Percentiles rank a stretch among this genome's conserved stretches.
These are phyloP conservation scores for Zizania latifolia DNA, from an alignment of 176 grass and related monocot genomes.

Conservation along the genomic window DNA sequence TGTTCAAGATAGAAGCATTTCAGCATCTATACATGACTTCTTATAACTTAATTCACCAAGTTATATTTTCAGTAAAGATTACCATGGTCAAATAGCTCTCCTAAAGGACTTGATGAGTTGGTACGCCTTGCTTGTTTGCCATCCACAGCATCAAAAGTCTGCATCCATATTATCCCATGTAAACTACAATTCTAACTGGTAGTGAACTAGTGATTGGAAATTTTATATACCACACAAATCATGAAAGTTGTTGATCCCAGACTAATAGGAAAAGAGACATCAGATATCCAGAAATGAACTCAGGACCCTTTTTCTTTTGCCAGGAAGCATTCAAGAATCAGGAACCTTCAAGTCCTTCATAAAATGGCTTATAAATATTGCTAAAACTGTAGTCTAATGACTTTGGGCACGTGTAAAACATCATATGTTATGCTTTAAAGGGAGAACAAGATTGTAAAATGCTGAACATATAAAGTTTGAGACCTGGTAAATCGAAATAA, in stretches of 20 bases:
- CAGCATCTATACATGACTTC: neutral
- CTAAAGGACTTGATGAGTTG: constrained; percentile 94
- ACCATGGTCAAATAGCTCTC: constrained; percentile 99
- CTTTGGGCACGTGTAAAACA: neutral
- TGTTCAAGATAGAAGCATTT: constrained; percentile 37
- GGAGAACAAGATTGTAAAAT: neutral
- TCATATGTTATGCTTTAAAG: neutral
- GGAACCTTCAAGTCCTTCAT: neutral
- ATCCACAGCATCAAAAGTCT: constrained; percentile 99
- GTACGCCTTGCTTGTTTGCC: constrained; percentile 96
- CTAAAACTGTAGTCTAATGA: neutral
- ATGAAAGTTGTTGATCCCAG: neutral
- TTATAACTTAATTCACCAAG: constrained; percentile 1
- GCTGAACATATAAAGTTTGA: constrained; percentile 4
- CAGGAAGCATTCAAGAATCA: too few relatives aligned
- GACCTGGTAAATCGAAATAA: too few relatives aligned
- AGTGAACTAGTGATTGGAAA: neutral
- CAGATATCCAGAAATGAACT: neutral
- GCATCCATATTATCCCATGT: constrained; percentile 1
- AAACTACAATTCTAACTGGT: neutral
- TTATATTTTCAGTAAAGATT: constrained; percentile 19
- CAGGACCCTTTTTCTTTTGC: too few relatives aligned
- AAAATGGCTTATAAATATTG: neutral
- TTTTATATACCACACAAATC: neutral
- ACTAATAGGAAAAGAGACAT: neutral